A percentile compares a stretch with the other conserved stretches of the same genome.
Evolutionary conservation across 208 protist species (phyloP).

Genomic region (Naegleria fowleri): DNA sequence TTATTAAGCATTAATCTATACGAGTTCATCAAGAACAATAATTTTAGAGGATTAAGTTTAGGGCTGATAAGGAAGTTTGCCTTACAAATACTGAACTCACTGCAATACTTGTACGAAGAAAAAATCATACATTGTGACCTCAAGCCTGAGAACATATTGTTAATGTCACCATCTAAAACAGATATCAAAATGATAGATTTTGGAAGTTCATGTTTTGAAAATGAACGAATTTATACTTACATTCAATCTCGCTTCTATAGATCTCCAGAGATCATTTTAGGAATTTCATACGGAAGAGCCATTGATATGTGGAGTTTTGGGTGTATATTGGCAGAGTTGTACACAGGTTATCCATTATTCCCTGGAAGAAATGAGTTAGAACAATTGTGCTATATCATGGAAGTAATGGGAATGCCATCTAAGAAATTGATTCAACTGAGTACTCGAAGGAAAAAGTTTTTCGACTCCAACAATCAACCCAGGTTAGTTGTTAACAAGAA

Average conservation of each 20-base stretch:
- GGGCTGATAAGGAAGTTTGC: slow-evolving; percentile 9
- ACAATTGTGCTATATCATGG: slow-evolving; percentile 85
- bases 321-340: slow-evolving; percentile 88
- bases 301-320: slow-evolving; percentile 97
- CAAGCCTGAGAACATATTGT: slow-evolving; percentile 62
- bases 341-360: slow-evolving; percentile 85
- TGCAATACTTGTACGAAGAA: slow-evolving; percentile 8
- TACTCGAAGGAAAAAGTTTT: slow-evolving; percentile 60
- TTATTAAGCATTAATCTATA: slow-evolving; percentile 60
- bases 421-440: slow-evolving; percentile 51
- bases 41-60: slow-evolving; percentile 33
- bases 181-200: slow-evolving; percentile 94
- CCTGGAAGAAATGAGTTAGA: slow-evolving; percentile 79
- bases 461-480: slow-evolving; percentile 47
- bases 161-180: slow-evolving; percentile 55
- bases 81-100: slow-evolving; percentile 15
- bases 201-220: slow-evolving; percentile 84
- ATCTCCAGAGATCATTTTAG: slow-evolving; percentile 91
- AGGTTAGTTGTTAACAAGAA: slow-evolving; percentile 52
- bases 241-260: slow-evolving; percentile 89
- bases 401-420: slow-evolving; percentile 76
- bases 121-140: slow-evolving; percentile 37
- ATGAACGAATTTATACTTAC: slow-evolving; percentile 79
- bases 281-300: slow-evolving; percentile 65
- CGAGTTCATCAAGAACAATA: slow-evolving; percentile 55